Conservation (phyloP, 768 basidiomycete species). For the Postia placenta region DNA sequence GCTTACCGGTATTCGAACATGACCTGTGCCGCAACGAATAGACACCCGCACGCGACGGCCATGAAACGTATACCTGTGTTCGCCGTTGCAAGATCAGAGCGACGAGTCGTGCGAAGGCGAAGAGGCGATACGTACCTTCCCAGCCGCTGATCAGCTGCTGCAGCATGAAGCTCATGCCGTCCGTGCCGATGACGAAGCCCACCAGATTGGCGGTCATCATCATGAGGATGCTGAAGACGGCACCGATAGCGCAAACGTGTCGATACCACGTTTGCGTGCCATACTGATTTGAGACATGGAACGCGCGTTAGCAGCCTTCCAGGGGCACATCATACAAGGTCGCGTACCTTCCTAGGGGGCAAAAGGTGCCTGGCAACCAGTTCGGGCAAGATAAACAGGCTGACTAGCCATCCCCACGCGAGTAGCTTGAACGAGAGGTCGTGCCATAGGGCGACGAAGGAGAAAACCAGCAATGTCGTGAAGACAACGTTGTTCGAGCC, state of each 20-base stretch:
- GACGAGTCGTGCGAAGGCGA: neutral
- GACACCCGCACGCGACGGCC: conserved; percentile 44
- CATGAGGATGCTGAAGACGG: conserved; percentile 75
- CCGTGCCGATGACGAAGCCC: conserved; percentile 88
- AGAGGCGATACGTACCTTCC: conserved; percentile 56
- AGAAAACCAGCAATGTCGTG: conserved; percentile 78
- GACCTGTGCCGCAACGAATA: conserved; percentile 82
- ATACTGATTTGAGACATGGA: conserved; percentile 45
- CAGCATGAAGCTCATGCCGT: conserved; percentile 68
- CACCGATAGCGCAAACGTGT: conserved; percentile 78
- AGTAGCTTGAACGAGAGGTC: conserved; percentile 84
- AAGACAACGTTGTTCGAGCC: conserved; percentile 52
- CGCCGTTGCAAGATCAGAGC: neutral
- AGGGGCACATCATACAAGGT: neutral
- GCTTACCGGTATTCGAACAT: conserved; percentile 95
- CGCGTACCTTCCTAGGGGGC: conserved; percentile 58
- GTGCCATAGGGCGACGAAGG: conserved; percentile 98
- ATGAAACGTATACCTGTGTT: conserved; percentile 61
- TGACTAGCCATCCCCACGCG: conserved; percentile 96
- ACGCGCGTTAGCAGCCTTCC: neutral
- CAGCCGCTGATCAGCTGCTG: conserved; percentile 55
- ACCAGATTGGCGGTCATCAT: conserved; percentile 93
- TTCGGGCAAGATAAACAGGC: conserved; percentile 87
- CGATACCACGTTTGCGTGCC: conserved; percentile 72
- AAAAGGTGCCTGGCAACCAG: conserved; percentile 55